Evolutionary conservation across 805 yeast genomes (phyloP), one percentile per base, ranked within the genome.

Genomic region (Kodamaea kakaduensis): DNA sequence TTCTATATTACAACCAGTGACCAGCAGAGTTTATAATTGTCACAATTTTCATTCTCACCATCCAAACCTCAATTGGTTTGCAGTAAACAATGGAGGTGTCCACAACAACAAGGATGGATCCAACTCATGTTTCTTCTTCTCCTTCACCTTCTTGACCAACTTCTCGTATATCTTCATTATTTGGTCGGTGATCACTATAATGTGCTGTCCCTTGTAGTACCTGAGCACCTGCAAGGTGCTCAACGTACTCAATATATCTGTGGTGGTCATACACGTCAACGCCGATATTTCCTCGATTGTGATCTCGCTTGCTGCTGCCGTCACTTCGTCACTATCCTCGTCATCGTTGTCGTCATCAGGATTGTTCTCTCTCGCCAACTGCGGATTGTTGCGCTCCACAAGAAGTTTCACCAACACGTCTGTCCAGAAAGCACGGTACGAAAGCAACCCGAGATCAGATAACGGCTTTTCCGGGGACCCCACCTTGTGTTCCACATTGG

Each of bases 391-490:
- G 28, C 70, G 48, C 46, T 84, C 93, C 24, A 82, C 80, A 24
- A 93, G 64, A 18, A 87, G 55, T 34, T 77, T 78, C 9, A 88
- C 79, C 40, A 93, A 69, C 0, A 90, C 80, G 50, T 93, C 97
- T 0, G 97, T 79, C 99, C 99, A 93, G 55, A 75, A 93, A 0
- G 97, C 96, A 58, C 98, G 78, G 53, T 93, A 93, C 4, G 96
- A 84, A 18, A 93, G 69, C 20, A 93, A 69, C 25, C 99, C 99
- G 53, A 93, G 70, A 70, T 93, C 98, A 0, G 96, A 85, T 15
- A 93, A 68, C 3, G 99, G 99, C 54, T 93, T 93, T 61, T 93
- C 99, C 0, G 98, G 99, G 0, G 96, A 87, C 1, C 99, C 99
- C 3, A 80, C 77, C 56, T 93, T 93, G 34, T 82, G 79, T 52